Percentiles rank a stretch among this genome's conserved stretches.
These are phyloP conservation scores for Kokia cookei DNA, from an alignment of 441 rosid genomes.

Conservation along the genomic window DNA sequence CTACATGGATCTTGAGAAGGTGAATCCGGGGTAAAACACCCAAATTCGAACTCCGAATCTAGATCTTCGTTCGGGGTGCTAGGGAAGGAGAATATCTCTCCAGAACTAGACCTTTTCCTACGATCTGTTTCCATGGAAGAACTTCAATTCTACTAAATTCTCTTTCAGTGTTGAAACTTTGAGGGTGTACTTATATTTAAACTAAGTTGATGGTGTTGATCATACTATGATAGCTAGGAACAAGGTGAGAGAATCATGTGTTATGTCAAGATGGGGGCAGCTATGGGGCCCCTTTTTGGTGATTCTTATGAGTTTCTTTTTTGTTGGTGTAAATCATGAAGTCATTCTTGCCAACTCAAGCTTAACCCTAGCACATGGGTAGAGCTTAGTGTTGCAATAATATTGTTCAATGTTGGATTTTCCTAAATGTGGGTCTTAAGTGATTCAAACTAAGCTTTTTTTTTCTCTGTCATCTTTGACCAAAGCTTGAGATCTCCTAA, in stretches of 20 bases:
- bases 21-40: conserved; percentile 49
- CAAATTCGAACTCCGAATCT: conserved; percentile 64
- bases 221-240: not conserved
- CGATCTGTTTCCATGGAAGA: not conserved
- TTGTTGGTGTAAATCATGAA: conserved; percentile 33
- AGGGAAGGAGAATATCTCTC: conserved; percentile 40
- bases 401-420: not conserved
- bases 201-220: not conserved
- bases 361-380: conserved; percentile 1
- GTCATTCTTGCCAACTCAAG: conserved; percentile 28
- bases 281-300: not conserved
- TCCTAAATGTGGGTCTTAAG: not conserved
- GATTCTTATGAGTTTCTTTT: conserved; percentile 2
- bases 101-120: conserved; percentile 14
- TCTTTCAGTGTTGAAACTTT: not conserved
- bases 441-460: not conserved
- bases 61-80: conserved; percentile 29
- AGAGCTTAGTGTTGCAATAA: conserved; percentile 2
- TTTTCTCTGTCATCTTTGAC: not conserved
- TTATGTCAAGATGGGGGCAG: conserved; percentile 4
- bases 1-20: conserved; percentile 38
- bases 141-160: no score
- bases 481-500: not conserved
- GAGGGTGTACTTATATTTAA: not conserved
- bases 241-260: conserved; percentile 6